phyloP scores from a whole-genome alignment of 495 filamentous ascomycete genomes.

The Podospora pseudocomata region DNA sequence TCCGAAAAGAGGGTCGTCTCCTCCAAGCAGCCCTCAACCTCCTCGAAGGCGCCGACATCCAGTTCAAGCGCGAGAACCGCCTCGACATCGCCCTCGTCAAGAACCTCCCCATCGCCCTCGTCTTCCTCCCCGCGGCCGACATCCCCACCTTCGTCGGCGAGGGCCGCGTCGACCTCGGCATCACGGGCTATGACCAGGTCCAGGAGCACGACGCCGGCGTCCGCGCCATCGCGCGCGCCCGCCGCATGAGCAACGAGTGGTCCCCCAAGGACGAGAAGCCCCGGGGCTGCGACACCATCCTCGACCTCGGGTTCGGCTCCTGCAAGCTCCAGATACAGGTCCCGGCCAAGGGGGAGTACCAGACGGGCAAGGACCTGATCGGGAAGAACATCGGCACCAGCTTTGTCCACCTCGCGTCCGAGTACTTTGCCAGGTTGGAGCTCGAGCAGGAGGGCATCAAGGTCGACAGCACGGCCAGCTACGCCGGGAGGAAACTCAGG shows the following conservation, averaged over 20 bases:
- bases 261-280: constrained; percentile 38
- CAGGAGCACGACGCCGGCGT: constrained; percentile 81
- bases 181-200: constrained; percentile 90
- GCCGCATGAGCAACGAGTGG: constrained; percentile 52
- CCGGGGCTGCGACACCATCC: constrained; percentile 68
- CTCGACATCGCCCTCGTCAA: constrained; percentile 95
- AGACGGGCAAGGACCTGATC: constrained; percentile 67
- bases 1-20: constrained; percentile 75
- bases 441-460: constrained; percentile 37
- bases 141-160: constrained; percentile 97
- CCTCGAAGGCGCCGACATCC: constrained; percentile 87
- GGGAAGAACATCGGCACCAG: constrained; percentile 96
- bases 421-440: constrained; percentile 81
- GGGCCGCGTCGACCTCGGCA: constrained; percentile 88
- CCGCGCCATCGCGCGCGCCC: constrained; percentile 49
- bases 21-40: constrained; percentile 83
- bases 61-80: constrained; percentile 88
- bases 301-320: constrained; percentile 85
- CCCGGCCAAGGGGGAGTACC: constrained; percentile 74
- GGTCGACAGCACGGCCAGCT: constrained; percentile 25
- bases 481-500: constrained; percentile 48
- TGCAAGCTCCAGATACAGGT: constrained; percentile 96
- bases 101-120: constrained; percentile 89
- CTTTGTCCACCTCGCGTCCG: constrained; percentile 75
- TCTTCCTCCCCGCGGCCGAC: constrained; percentile 95